Conservation (phyloP, 192 early-diverging fungal genomes). For the Chytriomyces sp. region DNA sequence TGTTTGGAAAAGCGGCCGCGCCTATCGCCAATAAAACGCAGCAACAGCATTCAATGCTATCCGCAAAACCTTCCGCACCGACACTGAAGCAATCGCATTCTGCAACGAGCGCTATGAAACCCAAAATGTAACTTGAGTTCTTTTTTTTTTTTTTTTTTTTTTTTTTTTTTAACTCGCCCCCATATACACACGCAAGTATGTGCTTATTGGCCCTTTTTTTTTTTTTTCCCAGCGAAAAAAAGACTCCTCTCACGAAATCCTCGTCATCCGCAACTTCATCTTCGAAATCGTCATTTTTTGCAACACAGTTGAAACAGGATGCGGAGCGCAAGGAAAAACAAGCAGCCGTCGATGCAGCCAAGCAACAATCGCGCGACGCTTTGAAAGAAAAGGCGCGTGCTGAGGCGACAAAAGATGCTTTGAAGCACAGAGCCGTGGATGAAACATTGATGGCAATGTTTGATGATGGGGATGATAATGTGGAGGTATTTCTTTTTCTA, state of each 20-base stretch:
- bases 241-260: neutral
- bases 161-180: no score
- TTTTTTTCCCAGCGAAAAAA: neutral
- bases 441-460: conserved; percentile 21
- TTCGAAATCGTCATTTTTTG: conserved; percentile 11
- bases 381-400: neutral
- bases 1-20: conserved; percentile 12
- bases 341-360: conserved; percentile 1
- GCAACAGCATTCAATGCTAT: neutral
- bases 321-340: conserved; percentile 13
- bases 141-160: no score
- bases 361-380: conserved; percentile 6
- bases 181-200: neutral
- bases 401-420: conserved; percentile 14
- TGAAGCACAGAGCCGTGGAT: conserved; percentile 13
- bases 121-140: no score
- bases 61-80: neutral
- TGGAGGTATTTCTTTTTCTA: neutral
- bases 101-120: no score
- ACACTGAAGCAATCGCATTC: neutral
- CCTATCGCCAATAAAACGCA: neutral
- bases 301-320: conserved; percentile 23
- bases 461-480: conserved; percentile 23
- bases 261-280: neutral
- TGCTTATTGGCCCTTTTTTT: neutral